Evolutionary conservation across 1,284 basidiomycete genomes (phyloP), one percentile per base, ranked within the genome.

Genomic region (Microbotryum saponariae): DNA sequence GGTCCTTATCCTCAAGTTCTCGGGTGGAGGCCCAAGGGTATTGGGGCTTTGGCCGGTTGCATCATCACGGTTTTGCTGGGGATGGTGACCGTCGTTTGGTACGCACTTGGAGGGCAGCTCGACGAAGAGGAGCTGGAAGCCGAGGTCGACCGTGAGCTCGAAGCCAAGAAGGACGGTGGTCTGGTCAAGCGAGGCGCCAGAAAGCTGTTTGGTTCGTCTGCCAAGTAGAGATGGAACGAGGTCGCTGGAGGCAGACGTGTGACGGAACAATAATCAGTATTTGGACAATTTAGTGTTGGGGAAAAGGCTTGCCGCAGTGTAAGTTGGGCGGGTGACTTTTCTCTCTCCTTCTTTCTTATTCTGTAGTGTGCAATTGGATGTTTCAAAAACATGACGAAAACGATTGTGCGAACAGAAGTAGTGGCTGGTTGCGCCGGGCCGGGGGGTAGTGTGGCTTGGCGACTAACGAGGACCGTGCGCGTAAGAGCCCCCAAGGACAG

Each of bases 1-100:
- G 71, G 70, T 5, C 71, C 71, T 20, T 56, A 44, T 37, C 60
- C 63, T 37, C 70, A 72, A 57, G 46, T 48, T 8, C 52, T 61
- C 8, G 69, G 68, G 12, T 70, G 65, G 64, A 51, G 56, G 25
- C 67, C 59, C 14, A 66, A 66, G 54, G 72, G 68, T 1, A 70
- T 70, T 51, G 68, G 66, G 14, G 91, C 92, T 25, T 84, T 97
- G 80, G 81, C 84, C 1, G 91, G 88, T 0, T 91, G 89, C 72
- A 84, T 92, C 58, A 76, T 94, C 62, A 84, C 88, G 1, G 90
- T 89, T 1, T 78, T 89, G 29, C 70, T 93, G 54, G 92, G 93
- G 1, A 86, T 93, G 82, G 73, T 78, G 3, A 82, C 83, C 0
- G 87, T 96, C 23, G 77, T 84, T 50, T 92, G 91, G 89, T 71